These are phyloP conservation scores for Allodekkera sacchari DNA, from an alignment of 805 yeast species.

Conservation along the genomic window DNA sequence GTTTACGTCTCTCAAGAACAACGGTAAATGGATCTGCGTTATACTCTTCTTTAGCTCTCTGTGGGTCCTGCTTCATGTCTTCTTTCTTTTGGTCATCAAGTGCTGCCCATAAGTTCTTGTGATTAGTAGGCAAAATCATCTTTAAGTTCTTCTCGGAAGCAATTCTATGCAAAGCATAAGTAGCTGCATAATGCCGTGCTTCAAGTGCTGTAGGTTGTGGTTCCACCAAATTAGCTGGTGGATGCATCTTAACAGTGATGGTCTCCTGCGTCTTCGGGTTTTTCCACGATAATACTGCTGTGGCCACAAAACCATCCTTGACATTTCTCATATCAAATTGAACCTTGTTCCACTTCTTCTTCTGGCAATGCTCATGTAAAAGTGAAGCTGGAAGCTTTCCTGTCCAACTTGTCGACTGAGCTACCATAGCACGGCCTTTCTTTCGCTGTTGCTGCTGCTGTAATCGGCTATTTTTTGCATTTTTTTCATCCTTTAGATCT, in stretches of 20 bases:
- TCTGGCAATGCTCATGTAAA: conserved; percentile 80
- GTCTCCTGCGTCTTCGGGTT: conserved; percentile 76
- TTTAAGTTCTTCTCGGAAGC: conserved; percentile 76
- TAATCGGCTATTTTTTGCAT: conserved; percentile 1
- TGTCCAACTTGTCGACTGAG: conserved; percentile 79
- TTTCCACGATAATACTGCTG: conserved; percentile 56
- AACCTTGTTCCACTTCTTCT: conserved; percentile 82
- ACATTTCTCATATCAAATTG: conserved; percentile 56
- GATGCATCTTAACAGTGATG: conserved; percentile 47
- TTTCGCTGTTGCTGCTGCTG: conserved; percentile 4
- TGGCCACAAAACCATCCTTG: conserved; percentile 51
- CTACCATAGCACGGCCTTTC: conserved; percentile 38
- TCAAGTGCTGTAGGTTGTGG: conserved; percentile 80
- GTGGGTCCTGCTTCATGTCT: conserved; percentile 36
- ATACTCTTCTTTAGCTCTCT: conserved; percentile 44
- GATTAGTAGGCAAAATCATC: conserved; percentile 80
- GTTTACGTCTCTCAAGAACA: conserved; percentile 47
- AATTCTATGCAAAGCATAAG: conserved; percentile 74
- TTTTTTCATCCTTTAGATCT: conserved; percentile 4
- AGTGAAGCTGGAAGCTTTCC: conserved; percentile 88
- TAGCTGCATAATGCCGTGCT: conserved; percentile 86
- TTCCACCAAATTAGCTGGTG: conserved; percentile 39
- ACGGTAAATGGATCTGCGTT: conserved; percentile 72
- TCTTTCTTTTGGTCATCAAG: conserved; percentile 54
- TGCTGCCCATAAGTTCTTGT: conserved; percentile 68